phyloP scores from a whole-genome alignment of 2,329 filamentous ascomycete genomes.

The Ilyonectria sp. region DNA sequence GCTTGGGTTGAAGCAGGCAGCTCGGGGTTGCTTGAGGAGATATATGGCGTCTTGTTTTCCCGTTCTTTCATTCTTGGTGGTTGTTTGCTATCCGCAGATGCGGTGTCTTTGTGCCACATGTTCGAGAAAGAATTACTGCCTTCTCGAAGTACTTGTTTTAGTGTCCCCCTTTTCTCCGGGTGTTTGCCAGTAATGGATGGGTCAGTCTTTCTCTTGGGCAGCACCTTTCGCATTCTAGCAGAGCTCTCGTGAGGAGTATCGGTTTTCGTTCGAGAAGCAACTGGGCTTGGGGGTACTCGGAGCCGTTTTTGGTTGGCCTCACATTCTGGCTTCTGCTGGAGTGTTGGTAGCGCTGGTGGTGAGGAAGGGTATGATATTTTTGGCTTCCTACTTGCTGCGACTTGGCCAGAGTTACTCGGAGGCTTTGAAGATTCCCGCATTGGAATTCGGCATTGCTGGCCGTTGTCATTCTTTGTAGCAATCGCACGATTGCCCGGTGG shows the following conservation, averaged over 20 bases:
- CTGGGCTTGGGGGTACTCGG: slow-evolving; percentile 36
- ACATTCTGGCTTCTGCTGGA: slow-evolving; percentile 32
- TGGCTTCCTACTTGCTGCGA: slow-evolving; percentile 25
- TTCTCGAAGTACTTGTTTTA: slow-evolving; percentile 68
- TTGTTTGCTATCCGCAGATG: slow-evolving; percentile 44
- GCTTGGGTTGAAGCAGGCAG: slow-evolving; percentile 27
- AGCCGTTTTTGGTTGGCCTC: slow-evolving; percentile 46
- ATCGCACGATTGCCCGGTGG: neutral
- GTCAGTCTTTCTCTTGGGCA: slow-evolving; percentile 44
- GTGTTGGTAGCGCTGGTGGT: slow-evolving; percentile 30
- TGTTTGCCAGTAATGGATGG: slow-evolving; percentile 31
- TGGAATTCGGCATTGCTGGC: slow-evolving; percentile 3
- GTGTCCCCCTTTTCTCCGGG: slow-evolving; percentile 61
- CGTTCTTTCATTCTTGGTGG: slow-evolving; percentile 46
- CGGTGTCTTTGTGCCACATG: slow-evolving; percentile 65
- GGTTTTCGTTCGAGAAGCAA: slow-evolving; percentile 49
- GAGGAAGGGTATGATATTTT: slow-evolving; percentile 26
- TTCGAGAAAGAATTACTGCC: slow-evolving; percentile 63
- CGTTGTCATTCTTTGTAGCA: neutral
- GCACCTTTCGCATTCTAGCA: slow-evolving; percentile 28
- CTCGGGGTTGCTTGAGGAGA: slow-evolving; percentile 31
- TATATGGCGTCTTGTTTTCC: slow-evolving; percentile 22
- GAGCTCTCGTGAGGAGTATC: slow-evolving; percentile 41
- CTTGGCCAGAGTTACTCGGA: neutral
- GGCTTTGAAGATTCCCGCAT: neutral